phyloP scores from a whole-genome alignment of 2,329 filamentous ascomycete genomes.

The Pleomassaria siparia region DNA sequence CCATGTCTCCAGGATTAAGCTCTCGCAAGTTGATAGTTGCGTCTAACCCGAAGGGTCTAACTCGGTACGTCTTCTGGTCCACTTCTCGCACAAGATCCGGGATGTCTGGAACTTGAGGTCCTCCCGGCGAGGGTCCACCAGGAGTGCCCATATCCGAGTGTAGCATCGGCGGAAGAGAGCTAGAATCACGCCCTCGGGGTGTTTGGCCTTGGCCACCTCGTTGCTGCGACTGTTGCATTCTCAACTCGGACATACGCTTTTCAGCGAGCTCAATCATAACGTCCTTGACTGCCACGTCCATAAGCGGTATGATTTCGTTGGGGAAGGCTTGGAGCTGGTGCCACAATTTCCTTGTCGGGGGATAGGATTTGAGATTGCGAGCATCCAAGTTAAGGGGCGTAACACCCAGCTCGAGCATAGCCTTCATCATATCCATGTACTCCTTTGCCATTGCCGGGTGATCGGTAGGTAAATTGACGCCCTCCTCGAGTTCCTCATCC shows the following conservation, averaged over 20 bases:
- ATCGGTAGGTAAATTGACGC: slow-evolving; percentile 65
- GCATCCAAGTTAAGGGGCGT: slow-evolving; percentile 86
- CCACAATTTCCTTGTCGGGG: slow-evolving; percentile 89
- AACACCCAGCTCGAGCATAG: slow-evolving; percentile 85
- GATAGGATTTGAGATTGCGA: slow-evolving; percentile 87
- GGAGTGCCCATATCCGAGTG: slow-evolving; percentile 71
- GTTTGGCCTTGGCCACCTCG: slow-evolving; percentile 38
- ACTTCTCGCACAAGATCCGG: slow-evolving; percentile 77
- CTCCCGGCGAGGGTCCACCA: slow-evolving; percentile 32
- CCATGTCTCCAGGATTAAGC: slow-evolving; percentile 94
- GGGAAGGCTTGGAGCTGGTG: slow-evolving; percentile 93
- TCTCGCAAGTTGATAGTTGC: slow-evolving; percentile 88
- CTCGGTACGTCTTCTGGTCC: slow-evolving; percentile 76
- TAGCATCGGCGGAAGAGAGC: slow-evolving; percentile 75
- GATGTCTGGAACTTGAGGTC: slow-evolving; percentile 50
- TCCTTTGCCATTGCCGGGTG: slow-evolving; percentile 75
- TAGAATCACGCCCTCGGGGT: slow-evolving; percentile 52
- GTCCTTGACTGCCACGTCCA: slow-evolving; percentile 94
- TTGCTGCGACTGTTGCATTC: slow-evolving; percentile 59
- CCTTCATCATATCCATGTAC: slow-evolving; percentile 82
- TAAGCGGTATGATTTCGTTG: slow-evolving; percentile 91
- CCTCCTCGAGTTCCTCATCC: slow-evolving; percentile 76
- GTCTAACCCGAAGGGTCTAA: slow-evolving; percentile 87
- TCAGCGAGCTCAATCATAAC: slow-evolving; percentile 87
- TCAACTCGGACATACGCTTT: slow-evolving; percentile 72